A percentile compares a stretch with the other conserved stretches of the same genome.
Conservation (phyloP, 768 basidiomycete genomes). For the Boletales sp. region DNA sequence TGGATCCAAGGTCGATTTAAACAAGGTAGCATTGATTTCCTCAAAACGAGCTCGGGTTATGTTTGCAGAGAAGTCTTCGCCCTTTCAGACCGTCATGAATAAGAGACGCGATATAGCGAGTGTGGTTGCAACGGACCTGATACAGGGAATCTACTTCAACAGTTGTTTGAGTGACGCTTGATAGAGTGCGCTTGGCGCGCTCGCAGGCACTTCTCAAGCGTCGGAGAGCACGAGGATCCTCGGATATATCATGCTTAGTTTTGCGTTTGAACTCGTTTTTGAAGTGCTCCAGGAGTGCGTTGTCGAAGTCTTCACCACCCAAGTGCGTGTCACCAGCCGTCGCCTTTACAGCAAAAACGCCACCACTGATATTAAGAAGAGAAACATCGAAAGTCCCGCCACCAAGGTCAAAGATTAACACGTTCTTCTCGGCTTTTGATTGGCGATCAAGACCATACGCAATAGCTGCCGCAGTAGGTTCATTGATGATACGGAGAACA, state of each 20-base stretch:
- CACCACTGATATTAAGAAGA: slow-evolving; percentile 94
- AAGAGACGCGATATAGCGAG: not conserved
- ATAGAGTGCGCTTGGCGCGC: slow-evolving; percentile 98
- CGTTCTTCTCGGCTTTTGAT: slow-evolving; percentile 93
- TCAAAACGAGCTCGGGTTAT: slow-evolving; percentile 99
- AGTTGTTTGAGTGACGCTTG: slow-evolving; percentile 97
- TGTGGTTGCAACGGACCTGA: slow-evolving; percentile 52
- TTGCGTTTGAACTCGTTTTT: slow-evolving; percentile 99
- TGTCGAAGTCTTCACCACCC: slow-evolving; percentile 99
- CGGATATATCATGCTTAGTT: slow-evolving; percentile 94
- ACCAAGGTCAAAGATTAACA: slow-evolving; percentile 99
- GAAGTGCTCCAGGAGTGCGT: slow-evolving; percentile 97
- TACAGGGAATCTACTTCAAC: slow-evolving; percentile 99
- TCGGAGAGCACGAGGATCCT: slow-evolving; percentile 93
- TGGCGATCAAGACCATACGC: slow-evolving; percentile 98
- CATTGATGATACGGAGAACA: slow-evolving; percentile 99
- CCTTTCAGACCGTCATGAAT: slow-evolving; percentile 41
- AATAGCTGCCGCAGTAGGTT: slow-evolving; percentile 98
- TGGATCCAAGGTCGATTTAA: slow-evolving; percentile 97
- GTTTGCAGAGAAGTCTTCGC: slow-evolving; percentile 97
- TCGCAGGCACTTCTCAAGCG: slow-evolving; percentile 97
- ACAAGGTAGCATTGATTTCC: slow-evolving; percentile 93
- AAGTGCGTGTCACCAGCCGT: slow-evolving; percentile 99
- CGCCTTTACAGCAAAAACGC: slow-evolving; percentile 99
- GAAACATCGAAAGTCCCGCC: slow-evolving; percentile 99